Base-by-base conservation (phyloP, 2,329 filamentous ascomycete species). In the Blastomyces percursus region DNA sequence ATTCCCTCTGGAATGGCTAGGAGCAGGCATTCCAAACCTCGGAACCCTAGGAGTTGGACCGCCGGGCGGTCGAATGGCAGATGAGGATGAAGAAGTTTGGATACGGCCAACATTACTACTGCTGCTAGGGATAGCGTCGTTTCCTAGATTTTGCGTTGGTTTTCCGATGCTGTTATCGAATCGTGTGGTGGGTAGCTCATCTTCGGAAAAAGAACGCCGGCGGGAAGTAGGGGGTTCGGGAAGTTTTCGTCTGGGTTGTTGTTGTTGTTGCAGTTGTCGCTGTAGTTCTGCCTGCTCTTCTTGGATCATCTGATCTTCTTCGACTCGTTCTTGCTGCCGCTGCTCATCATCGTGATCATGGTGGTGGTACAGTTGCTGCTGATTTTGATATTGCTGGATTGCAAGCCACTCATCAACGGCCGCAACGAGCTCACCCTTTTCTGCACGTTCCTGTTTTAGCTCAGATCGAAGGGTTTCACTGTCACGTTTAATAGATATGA, bases 401-500 rank as follows among this genome's bases (percentile, higher is more conserved):
- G 74, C 69, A 40, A 79, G 65, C 74, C 78, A 79, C 62, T 78
- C 75, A 64, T 79, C 77, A 30, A 79, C 76, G 32, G 76, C 75
- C 14, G 76, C 76, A n/a, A 79, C 77, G 35, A 79, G 70, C 44
- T 79, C 77, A 16, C 77, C 77, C 66, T 79, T 79, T 63, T 79
- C 77, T 19, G 76, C 70, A 19, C 77, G 86, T 66, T 80, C 78
- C n/a, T 72, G 68, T 63, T 78, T 76, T 19, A 88, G 68, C 0
- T 87, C 86, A 50, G 81, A 76, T 2, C 85, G 78, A 75, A 90
- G 82, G 2, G 73, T 75, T 58, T 83, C 80, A 66, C 91, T 90
- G 68, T 93, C 88, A 4, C 81, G 78, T 72, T 87, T 85, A 54
- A 94, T 80, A 7, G 86, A 86, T 40, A 79, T 77, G 63, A 94